A percentile compares a stretch with the other conserved stretches of the same genome.
These are phyloP conservation scores for Penicillium taxi DNA, from an alignment of 495 filamentous ascomycete genomes.

Conservation along the genomic window DNA sequence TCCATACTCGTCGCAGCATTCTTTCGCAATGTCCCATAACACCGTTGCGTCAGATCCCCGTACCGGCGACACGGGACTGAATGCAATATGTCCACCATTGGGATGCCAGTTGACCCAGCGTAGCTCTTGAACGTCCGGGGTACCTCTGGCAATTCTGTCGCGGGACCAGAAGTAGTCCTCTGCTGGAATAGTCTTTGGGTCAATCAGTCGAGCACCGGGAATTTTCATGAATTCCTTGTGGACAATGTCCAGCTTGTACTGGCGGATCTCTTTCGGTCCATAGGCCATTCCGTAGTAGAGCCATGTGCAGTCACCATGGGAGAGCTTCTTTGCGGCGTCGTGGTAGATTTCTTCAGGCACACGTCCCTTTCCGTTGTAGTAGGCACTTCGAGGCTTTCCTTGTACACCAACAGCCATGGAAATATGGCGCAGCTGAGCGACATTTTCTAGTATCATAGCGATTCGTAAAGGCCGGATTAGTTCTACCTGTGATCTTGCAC, in stretches of 20 bases:
- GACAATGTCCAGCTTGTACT: slow-evolving; percentile 37
- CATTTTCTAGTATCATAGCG: slow-evolving; percentile 43
- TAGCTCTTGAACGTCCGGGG: slow-evolving; percentile 44
- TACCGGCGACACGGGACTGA: slow-evolving; percentile 46
- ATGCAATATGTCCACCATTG: slow-evolving; percentile 48
- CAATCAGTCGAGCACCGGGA: slow-evolving; percentile 35
- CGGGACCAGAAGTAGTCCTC: slow-evolving; percentile 34
- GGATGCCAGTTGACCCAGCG: slow-evolving; percentile 50
- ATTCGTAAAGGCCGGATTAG: slow-evolving; percentile 46
- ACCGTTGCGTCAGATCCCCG: slow-evolving; percentile 39
- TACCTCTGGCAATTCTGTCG: slow-evolving; percentile 33
- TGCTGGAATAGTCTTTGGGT: slow-evolving; percentile 30
- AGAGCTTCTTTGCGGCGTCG: slow-evolving; percentile 24
- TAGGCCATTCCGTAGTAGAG: slow-evolving; percentile 10
- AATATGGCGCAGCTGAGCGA: slow-evolving; percentile 43
- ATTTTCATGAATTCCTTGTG: slow-evolving; percentile 40
- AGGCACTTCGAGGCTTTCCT: slow-evolving; percentile 19
- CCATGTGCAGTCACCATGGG: slow-evolving; percentile 9
- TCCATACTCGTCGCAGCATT: slow-evolving; percentile 29
- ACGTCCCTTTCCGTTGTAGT: slow-evolving; percentile 5
- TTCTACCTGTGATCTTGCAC: slow-evolving; percentile 35
- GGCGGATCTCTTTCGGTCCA: slow-evolving; percentile 37
- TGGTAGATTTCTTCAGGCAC: slow-evolving; percentile 23
- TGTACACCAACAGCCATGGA: slow-evolving; percentile 39
- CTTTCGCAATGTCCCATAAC: slow-evolving; percentile 36